Percentiles rank a stretch among this genome's conserved stretches.
Evolutionary conservation across 78 protist genomes (phyloP).

Genomic region (Protostelium mycophagum): DNA sequence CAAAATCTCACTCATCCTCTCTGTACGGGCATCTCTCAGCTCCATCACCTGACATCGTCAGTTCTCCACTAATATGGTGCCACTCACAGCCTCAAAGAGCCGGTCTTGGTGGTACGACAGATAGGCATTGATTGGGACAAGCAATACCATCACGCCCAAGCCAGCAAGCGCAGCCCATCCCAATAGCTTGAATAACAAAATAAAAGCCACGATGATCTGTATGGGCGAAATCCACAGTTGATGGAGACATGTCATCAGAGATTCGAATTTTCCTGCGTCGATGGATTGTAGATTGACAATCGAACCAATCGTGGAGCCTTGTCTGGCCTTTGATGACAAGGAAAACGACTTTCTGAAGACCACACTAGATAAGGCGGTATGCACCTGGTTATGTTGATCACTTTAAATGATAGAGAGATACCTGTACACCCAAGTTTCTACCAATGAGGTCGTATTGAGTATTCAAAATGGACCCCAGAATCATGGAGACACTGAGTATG

Average conservation of each 20-base stretch:
- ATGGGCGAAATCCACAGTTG: conserved; percentile 66
- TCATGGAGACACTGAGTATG: conserved; percentile 15
- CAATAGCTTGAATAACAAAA: conserved; percentile 15
- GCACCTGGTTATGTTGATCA: conserved; percentile 40
- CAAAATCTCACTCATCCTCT: conserved; percentile 62
- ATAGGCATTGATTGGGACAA: conserved; percentile 49
- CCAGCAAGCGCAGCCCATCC: conserved; percentile 55
- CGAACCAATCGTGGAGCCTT: conserved; percentile 63
- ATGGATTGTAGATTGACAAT: conserved; percentile 77
- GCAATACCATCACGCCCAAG: conserved; percentile 39
- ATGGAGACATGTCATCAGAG: conserved; percentile 69
- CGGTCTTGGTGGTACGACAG: background rate
- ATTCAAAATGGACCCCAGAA: conserved; percentile 16
- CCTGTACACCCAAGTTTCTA: conserved; percentile 20
- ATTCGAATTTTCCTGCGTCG: conserved; percentile 74
- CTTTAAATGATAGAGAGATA: conserved; percentile 31
- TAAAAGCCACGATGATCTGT: conserved; percentile 22
- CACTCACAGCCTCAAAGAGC: background rate
- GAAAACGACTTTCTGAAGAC: conserved; percentile 46
- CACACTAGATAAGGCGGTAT: conserved; percentile 23
- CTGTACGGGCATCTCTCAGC: conserved; percentile 49
- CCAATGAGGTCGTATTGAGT: background rate
- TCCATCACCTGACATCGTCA: conserved; percentile 31
- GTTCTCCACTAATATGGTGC: background rate
- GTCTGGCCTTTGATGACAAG: conserved; percentile 15